Evolutionary conservation across 768 basidiomycete genomes (phyloP), one percentile per base, ranked within the genome.

Genomic region (Mycena vitilis): DNA sequence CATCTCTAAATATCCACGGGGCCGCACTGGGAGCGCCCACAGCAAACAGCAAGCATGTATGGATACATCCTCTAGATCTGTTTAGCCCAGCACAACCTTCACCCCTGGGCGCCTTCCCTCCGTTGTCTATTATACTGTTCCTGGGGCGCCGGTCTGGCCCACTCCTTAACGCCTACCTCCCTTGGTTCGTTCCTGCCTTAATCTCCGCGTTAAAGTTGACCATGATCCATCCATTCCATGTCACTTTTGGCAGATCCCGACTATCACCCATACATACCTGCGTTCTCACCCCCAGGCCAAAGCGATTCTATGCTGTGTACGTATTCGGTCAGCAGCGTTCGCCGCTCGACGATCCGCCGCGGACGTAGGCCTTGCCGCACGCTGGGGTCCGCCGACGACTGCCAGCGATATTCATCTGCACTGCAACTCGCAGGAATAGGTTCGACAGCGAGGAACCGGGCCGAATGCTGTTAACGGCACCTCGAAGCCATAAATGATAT

Each of bases 171-270:
- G 38, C 55, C 38, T 23, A 42, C 55, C 9, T 9, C 38, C 12
- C 40, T 40, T 7, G 54, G 38, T 23, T 42, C 23, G 55, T 57
- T 11, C 38, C 38, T 53, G 15, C 34, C 13, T 38, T 36, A 11
- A 13, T 9, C 23, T 44, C 22, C 55, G 36, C 36, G 55, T 42
- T 16, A 57, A n/a, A 44, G 23, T 40, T 55, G 54, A 42, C 23
- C 38, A 11, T 38, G 6, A 11, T n/a, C n/a, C 47, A 48, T 48
- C 13, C 47, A 47, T 47, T 10, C 48, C 48, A 49, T 13, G 45
- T 30, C 53, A n/a, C n/a, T 48, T 36, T 60, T 60, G 59, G 37
- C 59, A 51, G 59, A 60, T 60, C 59, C 36, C 59, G 59, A 60
- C 57, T 59, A 59, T n/a, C n/a, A n/a, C n/a, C n/a, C n/a, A n/a